Evolutionary conservation across 306 rosid genomes (phyloP), one percentile per base, ranked within the genome.

Genomic region (Citrullus colocynthis): DNA sequence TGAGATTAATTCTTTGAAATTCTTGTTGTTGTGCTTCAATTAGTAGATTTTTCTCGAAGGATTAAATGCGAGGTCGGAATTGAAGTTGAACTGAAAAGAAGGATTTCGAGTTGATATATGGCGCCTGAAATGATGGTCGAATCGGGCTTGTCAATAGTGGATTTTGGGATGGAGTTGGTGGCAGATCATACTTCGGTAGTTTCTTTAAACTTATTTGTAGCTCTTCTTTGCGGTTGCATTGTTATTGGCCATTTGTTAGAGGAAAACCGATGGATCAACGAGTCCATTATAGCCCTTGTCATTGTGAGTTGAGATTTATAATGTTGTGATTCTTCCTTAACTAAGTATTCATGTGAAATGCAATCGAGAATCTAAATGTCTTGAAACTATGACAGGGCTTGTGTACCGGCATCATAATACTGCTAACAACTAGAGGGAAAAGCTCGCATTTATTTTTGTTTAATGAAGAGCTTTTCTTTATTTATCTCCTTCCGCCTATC

Each of bases 401-500:
- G 75, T 84, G 90, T 78, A 89, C 96, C 21, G 99, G 99, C 67
- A 78, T 85, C 66, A 70, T 91, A 44, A 96, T 96, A 75, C 82
- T 96, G 83, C 81, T 86, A 48, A 85, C 92, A 4, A 92, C 87
- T 2, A 88, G 93, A 84, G 97, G 99, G 44, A 92, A 86, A 85
- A 96, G 96, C 90, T 96, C 99, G 18, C 97, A 82, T 82, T 85
- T 96, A 59, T 81, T 96, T 37, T 86, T 83, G 9, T 96, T 96
- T 66, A 89, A 93, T 58, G 93, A 91, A 88, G 98, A 92, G 82
- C 97, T 96, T 83, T 96, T 96, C 93, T 96, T 96, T 42, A 92
- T 89, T 79, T 96, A 92, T 84, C 96, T 96, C 83, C 98, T 96
- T 42, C 99, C 99, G 17, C 99, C 99, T 2, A 96, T 96, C 80